A percentile compares a stretch with the other conserved stretches of the same genome.
Evolutionary conservation across 2,329 filamentous ascomycete genomes (phyloP).

Genomic region (Colletotrichum sp.): DNA sequence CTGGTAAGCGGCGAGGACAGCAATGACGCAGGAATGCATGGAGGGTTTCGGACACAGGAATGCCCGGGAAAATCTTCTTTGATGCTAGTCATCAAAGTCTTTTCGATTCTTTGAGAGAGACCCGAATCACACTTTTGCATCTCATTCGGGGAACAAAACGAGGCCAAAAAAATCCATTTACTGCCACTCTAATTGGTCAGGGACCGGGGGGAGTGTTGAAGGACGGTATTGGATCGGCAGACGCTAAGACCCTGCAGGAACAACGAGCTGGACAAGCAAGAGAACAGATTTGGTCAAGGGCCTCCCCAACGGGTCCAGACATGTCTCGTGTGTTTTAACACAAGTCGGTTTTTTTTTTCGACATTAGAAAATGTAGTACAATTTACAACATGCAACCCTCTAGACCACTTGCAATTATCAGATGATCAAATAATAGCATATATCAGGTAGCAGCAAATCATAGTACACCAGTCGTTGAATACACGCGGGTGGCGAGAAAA

Average conservation of each 20-base stretch:
- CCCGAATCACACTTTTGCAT: neutral
- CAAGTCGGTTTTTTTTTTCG: neutral
- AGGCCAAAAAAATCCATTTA: neutral
- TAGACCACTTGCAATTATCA: neutral
- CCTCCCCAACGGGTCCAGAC: neutral
- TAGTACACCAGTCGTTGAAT: neutral
- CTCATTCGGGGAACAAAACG: neutral
- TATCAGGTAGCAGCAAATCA: neutral
- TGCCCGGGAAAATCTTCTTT: neutral
- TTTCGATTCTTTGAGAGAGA: neutral
- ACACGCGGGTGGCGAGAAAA: neutral
- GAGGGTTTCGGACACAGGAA: neutral
- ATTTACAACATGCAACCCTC: neutral
- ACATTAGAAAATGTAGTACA: neutral
- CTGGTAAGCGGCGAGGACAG: slow-evolving; percentile 2
- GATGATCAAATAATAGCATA: neutral
- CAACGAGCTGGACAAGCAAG: slow-evolving; percentile 4
- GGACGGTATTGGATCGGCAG: neutral
- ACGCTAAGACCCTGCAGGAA: slow-evolving; percentile 5
- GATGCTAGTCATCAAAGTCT: slow-evolving; percentile 1
- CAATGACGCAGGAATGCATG: neutral
- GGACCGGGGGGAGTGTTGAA: neutral
- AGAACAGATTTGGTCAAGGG: neutral
- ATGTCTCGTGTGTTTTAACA: neutral
- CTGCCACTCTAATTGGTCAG: neutral